Conservation (phyloP, 2,329 filamentous ascomycete species). For the Clonostachys chloroleuca region DNA sequence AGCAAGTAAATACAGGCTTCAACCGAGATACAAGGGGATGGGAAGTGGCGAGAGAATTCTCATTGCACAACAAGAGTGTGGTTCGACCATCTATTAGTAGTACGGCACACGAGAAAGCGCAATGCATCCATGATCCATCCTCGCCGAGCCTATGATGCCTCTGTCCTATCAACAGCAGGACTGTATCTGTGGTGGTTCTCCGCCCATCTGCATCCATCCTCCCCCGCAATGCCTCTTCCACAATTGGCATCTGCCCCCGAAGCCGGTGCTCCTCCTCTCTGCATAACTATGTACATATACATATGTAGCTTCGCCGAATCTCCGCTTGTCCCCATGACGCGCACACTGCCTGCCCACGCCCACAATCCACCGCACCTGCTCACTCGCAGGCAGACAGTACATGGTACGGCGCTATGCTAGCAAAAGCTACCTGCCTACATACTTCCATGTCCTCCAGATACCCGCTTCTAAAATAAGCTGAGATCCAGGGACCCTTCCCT, state of each 20-base stretch:
- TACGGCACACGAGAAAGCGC: neutral
- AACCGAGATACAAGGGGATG: neutral
- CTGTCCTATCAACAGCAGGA: no score
- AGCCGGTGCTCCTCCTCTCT: neutral
- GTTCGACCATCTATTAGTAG: no score
- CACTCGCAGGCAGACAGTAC: neutral
- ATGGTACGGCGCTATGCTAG: no score
- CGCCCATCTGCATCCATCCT: neutral
- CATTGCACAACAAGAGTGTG: no score
- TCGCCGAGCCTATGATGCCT: no score
- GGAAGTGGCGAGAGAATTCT: neutral
- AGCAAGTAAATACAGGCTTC: neutral
- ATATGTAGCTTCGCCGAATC: neutral
- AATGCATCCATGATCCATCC: neutral
- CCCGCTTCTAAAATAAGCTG: no score
- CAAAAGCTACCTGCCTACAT: no score
- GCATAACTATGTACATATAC: neutral
- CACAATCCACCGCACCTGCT: neutral
- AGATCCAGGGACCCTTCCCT: no score
- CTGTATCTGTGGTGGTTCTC: neutral
- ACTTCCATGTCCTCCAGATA: no score
- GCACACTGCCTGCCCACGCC: neutral
- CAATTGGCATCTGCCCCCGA: neutral
- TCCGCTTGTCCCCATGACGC: slow-evolving; percentile 1
- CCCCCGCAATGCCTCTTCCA: neutral